Base-by-base conservation (phyloP, 1,284 basidiomycete species). In the Leccinum proliferum region DNA sequence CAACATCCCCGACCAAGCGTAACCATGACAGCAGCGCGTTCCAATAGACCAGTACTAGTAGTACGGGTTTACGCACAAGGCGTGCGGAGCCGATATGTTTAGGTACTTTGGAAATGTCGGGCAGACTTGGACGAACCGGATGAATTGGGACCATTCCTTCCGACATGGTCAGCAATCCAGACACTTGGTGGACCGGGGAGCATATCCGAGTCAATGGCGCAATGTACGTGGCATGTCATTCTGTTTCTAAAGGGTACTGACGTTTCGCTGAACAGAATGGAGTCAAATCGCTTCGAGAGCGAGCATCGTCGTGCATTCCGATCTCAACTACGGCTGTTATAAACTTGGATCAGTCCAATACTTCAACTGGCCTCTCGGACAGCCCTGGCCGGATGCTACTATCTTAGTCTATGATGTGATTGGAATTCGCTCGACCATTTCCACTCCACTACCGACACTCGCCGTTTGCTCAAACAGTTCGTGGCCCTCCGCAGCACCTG, bases 381-480 rank as follows among this genome's bases (percentile, higher is more conserved):
- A 68, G 78, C 89, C 6, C 73, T 93, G 39, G 78, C 91, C 29
- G 94, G 93, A 59, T 96, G 94, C 72, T 70, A 21, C 21, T 21
- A 21, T 21, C 21, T 21, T 21, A 21, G 21, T 21, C 21, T 21
- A 88, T 62, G 92, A 96, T 72, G 86, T 72, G 86, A 90, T 68
- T 93, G 90, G 90, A 94, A 95, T 73, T 85, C 89, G 3, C 83
- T 94, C 29, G 94, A 96, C 72, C 94, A 96, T 74, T 95, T 96
- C 73, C 94, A 96, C 75, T 92, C 93, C 37, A 95, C 93, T 1
- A 78, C 87, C 3, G 86, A 89, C 68, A 82, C 83, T 46, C 85
- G 89, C 50, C 88, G 93, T 59, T 74, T 92, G 63, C 86, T 92
- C 68, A 75, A 83, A 37, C 91, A 91, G 62, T 88, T 93, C 76